Evolutionary conservation across 495 filamentous ascomycete species (phyloP).

Genomic region (Letharia lupina): DNA sequence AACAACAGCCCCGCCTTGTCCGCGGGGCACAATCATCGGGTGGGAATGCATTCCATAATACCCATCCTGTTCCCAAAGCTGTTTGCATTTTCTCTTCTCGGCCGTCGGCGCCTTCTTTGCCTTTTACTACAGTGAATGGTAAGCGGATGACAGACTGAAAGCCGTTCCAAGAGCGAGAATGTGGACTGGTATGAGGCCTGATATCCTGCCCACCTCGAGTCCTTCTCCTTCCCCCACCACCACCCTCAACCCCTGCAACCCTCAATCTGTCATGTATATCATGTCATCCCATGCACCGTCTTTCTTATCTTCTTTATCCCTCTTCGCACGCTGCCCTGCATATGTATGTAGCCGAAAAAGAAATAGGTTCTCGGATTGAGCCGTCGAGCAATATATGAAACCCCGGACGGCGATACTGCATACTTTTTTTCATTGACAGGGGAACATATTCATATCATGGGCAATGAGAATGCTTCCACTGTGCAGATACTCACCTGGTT

Average conservation of each 20-base stretch:
- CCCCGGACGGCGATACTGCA: neutral
- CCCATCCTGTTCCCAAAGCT: too few species aligned
- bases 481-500: conserved; percentile 9
- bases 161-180: too few species aligned
- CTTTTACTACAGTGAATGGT: too few species aligned
- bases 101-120: too few species aligned
- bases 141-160: too few species aligned
- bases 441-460: conserved; percentile 2
- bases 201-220: too few species aligned
- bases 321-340: neutral
- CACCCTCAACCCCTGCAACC: neutral
- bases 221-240: neutral
- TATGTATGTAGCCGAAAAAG: neutral
- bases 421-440: neutral
- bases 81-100: too few species aligned
- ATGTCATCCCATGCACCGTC: neutral
- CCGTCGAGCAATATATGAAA: neutral
- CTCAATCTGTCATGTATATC: neutral
- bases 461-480: neutral
- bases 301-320: neutral
- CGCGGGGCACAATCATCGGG: too few species aligned
- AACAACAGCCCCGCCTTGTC: too few species aligned
- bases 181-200: too few species aligned
- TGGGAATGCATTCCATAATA: too few species aligned
- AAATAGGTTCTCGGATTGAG: neutral